phyloP scores from a whole-genome alignment of 2,329 filamentous ascomycete species.

The Penicillium sp. region DNA sequence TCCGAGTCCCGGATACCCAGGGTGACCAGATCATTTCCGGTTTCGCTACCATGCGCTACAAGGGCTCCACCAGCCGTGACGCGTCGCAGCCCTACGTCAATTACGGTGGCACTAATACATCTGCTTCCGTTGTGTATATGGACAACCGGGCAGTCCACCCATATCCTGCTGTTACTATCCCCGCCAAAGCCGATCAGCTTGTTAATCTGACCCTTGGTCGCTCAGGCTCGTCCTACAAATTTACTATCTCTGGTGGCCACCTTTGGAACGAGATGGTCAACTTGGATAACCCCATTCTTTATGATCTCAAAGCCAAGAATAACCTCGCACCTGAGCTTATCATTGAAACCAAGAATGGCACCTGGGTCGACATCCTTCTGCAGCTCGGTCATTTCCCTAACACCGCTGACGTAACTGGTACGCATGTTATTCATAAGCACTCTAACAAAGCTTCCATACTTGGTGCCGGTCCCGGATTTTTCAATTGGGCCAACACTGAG shows the following conservation, averaged over 20 bases:
- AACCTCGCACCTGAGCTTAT: constrained; percentile 37
- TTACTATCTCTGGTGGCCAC: constrained; percentile 9
- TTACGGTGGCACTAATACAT: constrained; percentile 18
- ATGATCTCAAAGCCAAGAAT: constrained; percentile 27
- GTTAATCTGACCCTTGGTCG: constrained; percentile 34
- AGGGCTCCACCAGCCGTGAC: constrained; percentile 16
- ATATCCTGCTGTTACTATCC: constrained; percentile 9
- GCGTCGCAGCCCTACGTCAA: constrained; percentile 36
- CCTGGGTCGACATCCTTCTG: constrained; percentile 54
- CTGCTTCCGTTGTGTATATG: constrained; percentile 10
- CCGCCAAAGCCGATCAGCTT: constrained; percentile 44
- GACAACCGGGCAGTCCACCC: constrained; percentile 11
- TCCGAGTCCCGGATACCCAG: constrained; percentile 27
- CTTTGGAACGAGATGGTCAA: constrained; percentile 21
- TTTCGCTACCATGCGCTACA: constrained; percentile 49
- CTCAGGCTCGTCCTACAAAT: constrained; percentile 12
- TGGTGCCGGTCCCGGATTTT: constrained; percentile 50
- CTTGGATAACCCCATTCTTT: constrained; percentile 34
- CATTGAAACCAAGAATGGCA: constrained; percentile 47
- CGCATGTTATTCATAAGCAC: constrained; percentile 66
- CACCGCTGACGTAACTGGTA: constrained; percentile 43
- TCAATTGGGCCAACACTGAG: constrained; percentile 48
- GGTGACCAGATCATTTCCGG: constrained; percentile 56
- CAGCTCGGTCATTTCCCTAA: constrained; percentile 31
- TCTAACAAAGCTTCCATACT: constrained; percentile 54